Evolutionary conservation across 768 basidiomycete species (phyloP), one percentile per base, ranked within the genome.

Genomic region (Tylopilus plumbeoviolaceoides): DNA sequence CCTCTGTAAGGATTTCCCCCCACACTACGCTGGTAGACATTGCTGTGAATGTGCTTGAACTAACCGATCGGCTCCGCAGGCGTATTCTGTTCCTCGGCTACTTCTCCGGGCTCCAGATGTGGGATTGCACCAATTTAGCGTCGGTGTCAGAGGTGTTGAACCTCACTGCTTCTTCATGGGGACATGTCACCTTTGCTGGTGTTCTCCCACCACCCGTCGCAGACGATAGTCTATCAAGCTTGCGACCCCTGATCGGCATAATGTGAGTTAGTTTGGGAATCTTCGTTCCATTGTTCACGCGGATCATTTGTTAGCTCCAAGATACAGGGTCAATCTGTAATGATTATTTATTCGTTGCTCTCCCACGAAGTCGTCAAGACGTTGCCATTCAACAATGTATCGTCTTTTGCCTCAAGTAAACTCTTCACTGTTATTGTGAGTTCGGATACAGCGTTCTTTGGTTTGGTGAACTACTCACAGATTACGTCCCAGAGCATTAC

Each of bases 381-480:
- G 40, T 51, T 82, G 20, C 61, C 68, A 14, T 67, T 80, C 49
- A 69, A 66, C n/a, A 76, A 73, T 15, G 71, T 73, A 59, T 68
- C 66, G 17, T 68, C 64, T 23, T 80, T 84, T 62, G 61, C 71
- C 58, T 75, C 79, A 39, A 80, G 73, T 55, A 60, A 64, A 42
- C 60, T 75, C 47, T 79, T 82, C 55, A 75, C 84, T 61, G 73
- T 81, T 55, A 69, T 89, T 52, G 87, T 87, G 65, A 50, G 84
- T 75, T 4, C 23, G 20, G 38, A 18, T 14, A 15, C 20, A 21
- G 57, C 38, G 4, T 39, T 18, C 21, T 25, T 51, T 30, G 23
- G 27, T 30, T 44, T 5, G 15, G 38, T 20, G 6, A 27, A 53
- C 35, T 39, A 39, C 25, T 59, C 17, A 54, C 14, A 31, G 40